A percentile compares a stretch with the other conserved stretches of the same genome.
These are phyloP conservation scores for Tetracladium marchalianum DNA, from an alignment of 495 filamentous ascomycete genomes.

Conservation along the genomic window DNA sequence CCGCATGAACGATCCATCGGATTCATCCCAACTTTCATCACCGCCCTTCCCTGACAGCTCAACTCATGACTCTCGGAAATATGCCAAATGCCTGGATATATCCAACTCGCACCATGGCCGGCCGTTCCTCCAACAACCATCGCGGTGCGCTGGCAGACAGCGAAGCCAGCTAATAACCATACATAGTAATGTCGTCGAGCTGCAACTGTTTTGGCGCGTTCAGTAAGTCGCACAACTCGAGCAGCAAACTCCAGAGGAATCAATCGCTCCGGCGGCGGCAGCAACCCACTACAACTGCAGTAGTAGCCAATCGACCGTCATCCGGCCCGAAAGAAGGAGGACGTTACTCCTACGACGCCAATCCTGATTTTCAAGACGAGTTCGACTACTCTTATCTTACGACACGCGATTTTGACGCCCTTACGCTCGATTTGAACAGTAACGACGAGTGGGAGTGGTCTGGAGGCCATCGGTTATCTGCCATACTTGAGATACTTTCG, in stretches of 20 bases:
- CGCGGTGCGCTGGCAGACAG: too few species aligned
- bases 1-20: background rate
- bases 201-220: too few species aligned
- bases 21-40: background rate
- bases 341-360: background rate
- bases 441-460: slow-evolving; percentile 6
- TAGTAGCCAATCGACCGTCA: background rate
- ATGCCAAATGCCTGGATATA: slow-evolving; percentile 1
- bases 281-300: background rate
- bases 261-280: background rate
- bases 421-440: background rate
- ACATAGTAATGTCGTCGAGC: too few species aligned
- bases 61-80: background rate
- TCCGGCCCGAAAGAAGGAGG: background rate
- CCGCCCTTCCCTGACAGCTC: background rate
- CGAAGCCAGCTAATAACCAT: too few species aligned
- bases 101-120: background rate
- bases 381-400: background rate
- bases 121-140: too few species aligned
- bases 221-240: too few species aligned
- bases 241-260: background rate
- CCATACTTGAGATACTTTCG: slow-evolving; percentile 7
- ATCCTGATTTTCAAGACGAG: background rate
- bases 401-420: background rate
- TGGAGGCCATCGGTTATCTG: slow-evolving; percentile 6